phyloP scores from a whole-genome alignment of 164 flowering plant genomes.

The Vitis rotundifolia region DNA sequence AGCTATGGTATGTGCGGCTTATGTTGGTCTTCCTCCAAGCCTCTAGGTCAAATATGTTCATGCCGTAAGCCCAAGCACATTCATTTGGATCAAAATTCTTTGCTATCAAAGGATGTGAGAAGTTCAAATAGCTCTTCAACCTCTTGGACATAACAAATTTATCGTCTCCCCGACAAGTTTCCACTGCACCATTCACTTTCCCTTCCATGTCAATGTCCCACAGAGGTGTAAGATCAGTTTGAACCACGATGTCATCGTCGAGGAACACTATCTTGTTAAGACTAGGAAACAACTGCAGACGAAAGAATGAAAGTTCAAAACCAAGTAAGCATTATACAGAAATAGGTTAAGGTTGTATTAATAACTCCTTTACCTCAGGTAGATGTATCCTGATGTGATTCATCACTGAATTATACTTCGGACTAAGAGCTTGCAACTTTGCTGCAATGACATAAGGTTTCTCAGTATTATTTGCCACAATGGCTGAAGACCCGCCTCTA shows the following conservation, averaged over 20 bases:
- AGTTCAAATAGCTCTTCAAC: conserved; percentile 86
- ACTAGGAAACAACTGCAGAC: conserved; percentile 86
- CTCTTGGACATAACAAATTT: conserved; percentile 91
- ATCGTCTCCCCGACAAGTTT: conserved; percentile 89
- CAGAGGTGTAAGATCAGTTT: conserved; percentile 81
- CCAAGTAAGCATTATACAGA: not conserved
- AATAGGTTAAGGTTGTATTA: not conserved
- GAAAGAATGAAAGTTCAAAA: not conserved
- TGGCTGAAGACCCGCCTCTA: conserved; percentile 88
- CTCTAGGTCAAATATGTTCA: conserved; percentile 88
- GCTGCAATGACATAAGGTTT: conserved; percentile 82
- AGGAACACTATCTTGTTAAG: conserved; percentile 86
- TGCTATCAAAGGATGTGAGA: conserved; percentile 82
- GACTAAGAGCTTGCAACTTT: conserved; percentile 91
- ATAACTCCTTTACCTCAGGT: conserved; percentile 67
- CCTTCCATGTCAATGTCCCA: conserved; percentile 94
- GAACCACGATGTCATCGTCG: conserved; percentile 93
- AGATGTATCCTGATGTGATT: conserved; percentile 89
- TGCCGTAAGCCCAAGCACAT: conserved; percentile 99
- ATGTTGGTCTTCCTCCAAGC: conserved; percentile 94
- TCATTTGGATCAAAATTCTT: conserved; percentile 70
- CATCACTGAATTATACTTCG: conserved; percentile 92
- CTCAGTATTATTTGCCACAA: conserved; percentile 67
- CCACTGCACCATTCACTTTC: conserved; percentile 98
- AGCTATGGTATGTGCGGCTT: conserved; percentile 70